Base-by-base conservation (phyloP, 495 filamentous ascomycete species). In the Glonium stellatum region DNA sequence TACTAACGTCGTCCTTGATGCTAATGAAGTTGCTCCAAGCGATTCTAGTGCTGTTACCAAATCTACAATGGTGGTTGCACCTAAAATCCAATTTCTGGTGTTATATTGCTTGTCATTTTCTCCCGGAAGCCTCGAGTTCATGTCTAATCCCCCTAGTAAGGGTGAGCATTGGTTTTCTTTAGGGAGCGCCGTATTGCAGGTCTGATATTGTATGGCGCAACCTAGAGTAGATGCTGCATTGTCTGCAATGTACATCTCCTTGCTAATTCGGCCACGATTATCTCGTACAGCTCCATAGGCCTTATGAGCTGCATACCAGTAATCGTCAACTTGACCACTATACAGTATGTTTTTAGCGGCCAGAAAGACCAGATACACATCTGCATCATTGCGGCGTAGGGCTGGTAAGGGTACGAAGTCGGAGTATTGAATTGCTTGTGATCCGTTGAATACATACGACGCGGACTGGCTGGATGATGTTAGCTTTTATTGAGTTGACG, bases 161-260 rank as follows among this genome's bases (percentile, higher is more conserved):
- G 61, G 61, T 31, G 44, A 31, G 34, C 61, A 64, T 18, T 46
- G 19, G 9, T 52, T 8, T 1, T 35, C 54, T 22, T 1, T 23
- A 9, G 55, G 22, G 3, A 54, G 35, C 22, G 34, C 21, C 1
- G 62, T 57, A 34, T 65, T 65, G 58, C 62, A 65, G 57, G 34
- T 52, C 25, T 65, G 62, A 34, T 23, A 47, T 47, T 59, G 44
- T 1, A n/a, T 25, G n/a, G 54, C 46, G 39, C 62, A 65, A 11
- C 37, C 57, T 15, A 65, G 19, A 1, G 41, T 23, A 6, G 34
- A n/a, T 2, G 50, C 39, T 0, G 57, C 44, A 10, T 60, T 51
- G 41, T 61, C 58, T 37, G 27, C 19, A 9, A 58, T 1, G 21
- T 57, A 65, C 5, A 36, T 19, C 12, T 4, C 35, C 23, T 34